A percentile compares a stretch with the other conserved stretches of the same genome.
phyloP scores from a whole-genome alignment of 495 filamentous ascomycete species.

The Aspergillus affinis region DNA sequence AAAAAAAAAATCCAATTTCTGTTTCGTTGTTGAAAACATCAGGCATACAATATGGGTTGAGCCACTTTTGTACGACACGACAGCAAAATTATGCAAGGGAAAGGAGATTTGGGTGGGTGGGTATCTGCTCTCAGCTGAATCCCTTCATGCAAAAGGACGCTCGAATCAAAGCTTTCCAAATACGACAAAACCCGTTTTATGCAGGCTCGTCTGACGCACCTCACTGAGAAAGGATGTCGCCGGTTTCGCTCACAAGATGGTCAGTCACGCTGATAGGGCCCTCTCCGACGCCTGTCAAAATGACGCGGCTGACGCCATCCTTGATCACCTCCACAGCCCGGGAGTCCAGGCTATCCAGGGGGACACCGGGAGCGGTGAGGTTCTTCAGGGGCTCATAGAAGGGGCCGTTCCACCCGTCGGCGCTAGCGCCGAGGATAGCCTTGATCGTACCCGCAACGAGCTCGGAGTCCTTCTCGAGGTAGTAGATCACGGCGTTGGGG shows the following conservation, averaged over 20 bases:
- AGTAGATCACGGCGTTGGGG: slow-evolving; percentile 96
- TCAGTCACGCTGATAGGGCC: slow-evolving; percentile 79
- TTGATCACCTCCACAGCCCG: slow-evolving; percentile 59
- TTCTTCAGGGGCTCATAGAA: slow-evolving; percentile 49
- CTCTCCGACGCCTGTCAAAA: slow-evolving; percentile 87
- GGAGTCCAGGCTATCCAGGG: slow-evolving; percentile 53
- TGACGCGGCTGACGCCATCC: slow-evolving; percentile 81
- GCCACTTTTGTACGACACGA: not conserved
- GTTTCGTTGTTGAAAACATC: not conserved
- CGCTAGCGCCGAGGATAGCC: slow-evolving; percentile 42
- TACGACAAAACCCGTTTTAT: not conserved
- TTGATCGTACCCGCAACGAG: slow-evolving; percentile 71
- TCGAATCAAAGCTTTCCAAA: not conserved
- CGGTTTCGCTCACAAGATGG: slow-evolving; percentile 71
- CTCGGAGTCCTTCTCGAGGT: slow-evolving; percentile 71
- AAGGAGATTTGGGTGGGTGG: not conserved
- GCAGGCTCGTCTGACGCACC: not conserved
- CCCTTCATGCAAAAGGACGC: not conserved
- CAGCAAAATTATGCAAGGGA: not conserved
- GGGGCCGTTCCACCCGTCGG: slow-evolving; percentile 63
- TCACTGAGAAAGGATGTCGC: slow-evolving; percentile 48
- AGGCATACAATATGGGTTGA: not conserved
- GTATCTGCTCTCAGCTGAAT: slow-evolving; percentile 5
- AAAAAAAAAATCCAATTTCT: not conserved
- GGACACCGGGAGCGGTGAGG: slow-evolving; percentile 46